Conservation (phyloP, 208 protist species). For the Leishmania tropica region DNA sequence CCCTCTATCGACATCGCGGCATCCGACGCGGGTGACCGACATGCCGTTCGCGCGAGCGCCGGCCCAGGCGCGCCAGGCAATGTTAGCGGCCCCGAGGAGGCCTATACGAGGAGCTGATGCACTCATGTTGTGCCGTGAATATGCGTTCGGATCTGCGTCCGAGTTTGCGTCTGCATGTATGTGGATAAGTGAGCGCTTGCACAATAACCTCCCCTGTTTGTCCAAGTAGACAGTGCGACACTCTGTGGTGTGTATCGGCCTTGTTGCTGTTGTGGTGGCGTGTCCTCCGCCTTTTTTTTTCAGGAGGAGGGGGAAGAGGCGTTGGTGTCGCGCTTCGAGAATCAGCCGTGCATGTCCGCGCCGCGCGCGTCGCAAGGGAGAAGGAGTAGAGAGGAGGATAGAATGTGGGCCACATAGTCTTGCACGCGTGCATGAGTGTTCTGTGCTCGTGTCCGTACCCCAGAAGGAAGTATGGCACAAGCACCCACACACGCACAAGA, state of each 20-base stretch:
- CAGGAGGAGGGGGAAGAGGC: no score
- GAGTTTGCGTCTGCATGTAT: not conserved
- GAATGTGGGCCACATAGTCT: not conserved
- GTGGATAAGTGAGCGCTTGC: not conserved
- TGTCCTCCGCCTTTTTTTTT: not conserved
- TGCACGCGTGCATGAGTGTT: not conserved
- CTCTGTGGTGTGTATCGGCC: not conserved
- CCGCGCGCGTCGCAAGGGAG: not conserved
- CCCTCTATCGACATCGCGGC: slow-evolving; percentile 35
- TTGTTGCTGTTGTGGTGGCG: not conserved
- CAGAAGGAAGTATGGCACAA: not conserved
- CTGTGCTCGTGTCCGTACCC: not conserved
- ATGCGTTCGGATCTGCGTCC: not conserved
- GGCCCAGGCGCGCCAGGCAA: slow-evolving; percentile 47
- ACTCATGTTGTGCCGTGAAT: slow-evolving; percentile 2
- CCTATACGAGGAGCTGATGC: slow-evolving; percentile 45
- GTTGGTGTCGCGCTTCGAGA: not conserved
- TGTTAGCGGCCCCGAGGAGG: slow-evolving; percentile 54
- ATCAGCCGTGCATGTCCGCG: not conserved
- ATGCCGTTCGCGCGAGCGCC: slow-evolving; percentile 41
- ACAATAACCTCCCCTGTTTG: not conserved
- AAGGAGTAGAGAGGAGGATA: not conserved
- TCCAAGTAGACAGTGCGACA: not conserved
- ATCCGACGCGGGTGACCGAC: slow-evolving; percentile 50
- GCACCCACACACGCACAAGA: not conserved